Evolutionary conservation across 1,284 basidiomycete genomes (phyloP).

Genomic region (Leccinum subfulvum): DNA sequence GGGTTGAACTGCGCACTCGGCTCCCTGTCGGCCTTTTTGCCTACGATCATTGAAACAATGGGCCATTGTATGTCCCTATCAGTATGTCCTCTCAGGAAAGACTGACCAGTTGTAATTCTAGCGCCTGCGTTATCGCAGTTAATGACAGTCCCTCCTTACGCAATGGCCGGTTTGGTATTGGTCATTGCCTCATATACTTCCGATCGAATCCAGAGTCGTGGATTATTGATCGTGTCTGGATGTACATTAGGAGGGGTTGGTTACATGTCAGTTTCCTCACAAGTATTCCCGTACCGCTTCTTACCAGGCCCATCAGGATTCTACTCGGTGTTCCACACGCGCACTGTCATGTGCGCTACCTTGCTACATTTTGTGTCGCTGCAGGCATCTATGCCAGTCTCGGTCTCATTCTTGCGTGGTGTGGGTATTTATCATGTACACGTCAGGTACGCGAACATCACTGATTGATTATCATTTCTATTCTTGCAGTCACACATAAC

Average conservation of each 20-base stretch:
- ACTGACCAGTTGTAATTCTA: conserved; percentile 20
- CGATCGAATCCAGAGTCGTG: conserved; percentile 72
- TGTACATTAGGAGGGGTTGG: conserved; percentile 58
- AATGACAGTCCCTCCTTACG: conserved; percentile 82
- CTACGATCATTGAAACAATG: conserved; percentile 78
- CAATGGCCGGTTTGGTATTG: conserved; percentile 67
- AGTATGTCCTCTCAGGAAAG: neutral
- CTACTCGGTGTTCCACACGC: conserved; percentile 31
- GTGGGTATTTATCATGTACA: conserved; percentile 40
- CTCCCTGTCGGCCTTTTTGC: conserved; percentile 80
- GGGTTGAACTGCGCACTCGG: conserved; percentile 79
- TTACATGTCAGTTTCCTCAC: conserved; percentile 39
- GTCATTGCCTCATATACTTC: conserved; percentile 64
- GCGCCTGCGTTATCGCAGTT: conserved; percentile 59
- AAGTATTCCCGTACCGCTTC: neutral
- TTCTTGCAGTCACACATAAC: conserved; percentile 60
- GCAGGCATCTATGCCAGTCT: conserved; percentile 69
- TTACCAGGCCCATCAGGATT: conserved; percentile 22
- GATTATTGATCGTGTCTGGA: conserved; percentile 52
- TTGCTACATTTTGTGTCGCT: conserved; percentile 69
- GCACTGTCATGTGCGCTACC: conserved; percentile 54
- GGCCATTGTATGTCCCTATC: conserved; percentile 48
- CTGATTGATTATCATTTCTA: neutral
- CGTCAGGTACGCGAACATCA: neutral
- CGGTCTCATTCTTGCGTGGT: conserved; percentile 70